Conservation (phyloP, 345 rosid species). For the Barbarea vulgaris region DNA sequence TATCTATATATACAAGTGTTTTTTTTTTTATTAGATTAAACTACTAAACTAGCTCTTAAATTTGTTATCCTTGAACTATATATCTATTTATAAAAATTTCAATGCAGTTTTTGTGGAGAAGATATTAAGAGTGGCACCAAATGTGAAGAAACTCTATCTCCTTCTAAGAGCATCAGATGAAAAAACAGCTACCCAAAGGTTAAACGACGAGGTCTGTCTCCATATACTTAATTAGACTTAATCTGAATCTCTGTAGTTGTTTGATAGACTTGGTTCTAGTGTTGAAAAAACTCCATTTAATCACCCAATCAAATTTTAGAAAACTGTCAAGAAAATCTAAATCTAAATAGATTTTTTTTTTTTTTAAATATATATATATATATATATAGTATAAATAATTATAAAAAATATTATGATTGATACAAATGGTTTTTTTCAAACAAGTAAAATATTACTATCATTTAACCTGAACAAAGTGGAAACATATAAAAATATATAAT, state of each 20-base stretch:
- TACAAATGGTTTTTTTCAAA: too few species aligned
- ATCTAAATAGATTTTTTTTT: too few species aligned
- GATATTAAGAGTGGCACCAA: slow-evolving; percentile 74
- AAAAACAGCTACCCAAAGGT: slow-evolving; percentile 61
- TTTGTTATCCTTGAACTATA: neutral
- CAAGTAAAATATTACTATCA: neutral
- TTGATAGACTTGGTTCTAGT: neutral
- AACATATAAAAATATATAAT: too few species aligned
- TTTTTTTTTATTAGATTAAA: neutral
- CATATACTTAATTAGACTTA: neutral
- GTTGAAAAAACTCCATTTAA: neutral
- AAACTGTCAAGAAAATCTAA: neutral
- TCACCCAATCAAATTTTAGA: neutral
- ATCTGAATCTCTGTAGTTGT: neutral
- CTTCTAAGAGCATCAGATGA: slow-evolving; percentile 70
- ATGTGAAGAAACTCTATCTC: slow-evolving; percentile 77
- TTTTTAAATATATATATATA: too few species aligned
- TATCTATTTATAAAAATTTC: neutral
- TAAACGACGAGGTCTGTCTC: slow-evolving; percentile 64
- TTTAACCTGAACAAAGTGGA: neutral
- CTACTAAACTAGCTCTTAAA: neutral
- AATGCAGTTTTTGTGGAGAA: slow-evolving; percentile 81
- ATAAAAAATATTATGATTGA: too few species aligned
- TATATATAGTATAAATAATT: too few species aligned
- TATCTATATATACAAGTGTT: neutral